A percentile compares a stretch with the other conserved stretches of the same genome.
phyloP scores from a whole-genome alignment of 1,284 basidiomycete species.

The Sphaerobolus stellatus region DNA sequence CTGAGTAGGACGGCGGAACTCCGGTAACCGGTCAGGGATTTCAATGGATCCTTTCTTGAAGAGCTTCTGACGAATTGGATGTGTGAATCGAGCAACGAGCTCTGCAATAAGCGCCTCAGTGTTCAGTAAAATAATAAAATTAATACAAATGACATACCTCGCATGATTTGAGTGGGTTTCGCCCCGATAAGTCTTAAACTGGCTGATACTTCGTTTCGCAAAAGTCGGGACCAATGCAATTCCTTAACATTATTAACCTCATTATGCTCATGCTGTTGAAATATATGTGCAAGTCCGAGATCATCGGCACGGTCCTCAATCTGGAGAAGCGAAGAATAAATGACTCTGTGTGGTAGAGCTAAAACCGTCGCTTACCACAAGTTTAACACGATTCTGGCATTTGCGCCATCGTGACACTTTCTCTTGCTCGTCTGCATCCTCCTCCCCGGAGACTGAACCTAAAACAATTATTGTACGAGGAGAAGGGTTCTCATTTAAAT shows the following conservation, averaged over 20 bases:
- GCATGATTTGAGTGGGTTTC: not conserved
- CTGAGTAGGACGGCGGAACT: not conserved
- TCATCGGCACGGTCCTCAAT: not conserved
- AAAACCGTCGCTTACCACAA: conserved; percentile 2
- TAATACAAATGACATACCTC: not conserved
- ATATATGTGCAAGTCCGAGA: not conserved
- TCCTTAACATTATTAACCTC: not conserved
- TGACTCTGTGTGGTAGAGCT: not conserved
- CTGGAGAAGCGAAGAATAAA: not conserved
- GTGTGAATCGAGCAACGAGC: not conserved
- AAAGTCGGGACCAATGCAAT: not conserved
- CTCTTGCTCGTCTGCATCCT: not conserved
- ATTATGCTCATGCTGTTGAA: not conserved
- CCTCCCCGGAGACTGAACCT: too few relatives aligned
- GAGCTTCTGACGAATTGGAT: not conserved
- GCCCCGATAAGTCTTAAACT: not conserved
- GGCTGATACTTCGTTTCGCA: not conserved
- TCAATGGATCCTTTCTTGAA: not conserved
- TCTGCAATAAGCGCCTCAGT: too few relatives aligned
- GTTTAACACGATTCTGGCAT: not conserved
- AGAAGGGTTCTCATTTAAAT: too few relatives aligned
- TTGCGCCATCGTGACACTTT: not conserved
- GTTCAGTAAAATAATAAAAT: too few relatives aligned
- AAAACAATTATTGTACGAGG: too few relatives aligned
- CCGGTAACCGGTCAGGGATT: not conserved